These are phyloP conservation scores for Dicorynia guianensis DNA, from an alignment of 306 rosid genomes.

Conservation along the genomic window DNA sequence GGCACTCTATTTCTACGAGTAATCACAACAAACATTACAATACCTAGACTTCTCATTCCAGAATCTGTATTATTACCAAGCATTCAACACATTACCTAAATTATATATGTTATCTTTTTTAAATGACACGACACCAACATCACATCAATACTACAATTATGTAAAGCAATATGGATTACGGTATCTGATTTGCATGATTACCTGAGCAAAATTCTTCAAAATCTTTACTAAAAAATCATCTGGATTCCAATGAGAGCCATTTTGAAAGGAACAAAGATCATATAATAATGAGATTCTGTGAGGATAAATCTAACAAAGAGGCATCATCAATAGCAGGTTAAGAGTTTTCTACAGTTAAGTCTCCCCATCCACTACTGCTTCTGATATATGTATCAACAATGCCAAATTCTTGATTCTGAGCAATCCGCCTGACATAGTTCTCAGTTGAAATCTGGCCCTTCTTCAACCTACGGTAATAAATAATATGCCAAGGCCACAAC, in stretches of 20 bases:
- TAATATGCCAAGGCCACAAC: conserved; percentile 76
- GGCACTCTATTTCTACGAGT: background rate
- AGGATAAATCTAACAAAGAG: conserved; percentile 13
- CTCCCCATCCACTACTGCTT: conserved; percentile 83
- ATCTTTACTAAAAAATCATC: conserved; percentile 30
- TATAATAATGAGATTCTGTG: conserved; percentile 15
- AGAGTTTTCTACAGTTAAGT: conserved; percentile 42
- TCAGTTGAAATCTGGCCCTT: conserved; percentile 69
- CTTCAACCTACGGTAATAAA: conserved; percentile 73
- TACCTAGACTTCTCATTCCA: conserved; percentile 26
- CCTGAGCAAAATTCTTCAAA: conserved; percentile 44
- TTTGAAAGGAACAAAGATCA: conserved; percentile 33
- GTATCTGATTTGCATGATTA: conserved; percentile 37
- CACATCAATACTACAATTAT: background rate
- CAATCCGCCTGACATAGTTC: conserved; percentile 67
- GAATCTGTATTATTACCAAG: conserved; percentile 25
- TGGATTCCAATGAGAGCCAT: conserved; percentile 30
- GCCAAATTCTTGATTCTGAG: conserved; percentile 70
- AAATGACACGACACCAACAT: conserved; percentile 30
- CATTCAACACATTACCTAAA: conserved; percentile 16
- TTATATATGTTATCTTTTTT: conserved; percentile 2
- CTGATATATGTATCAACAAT: conserved; percentile 72
- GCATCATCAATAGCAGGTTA: conserved; percentile 21
- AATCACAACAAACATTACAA: conserved; percentile 20
- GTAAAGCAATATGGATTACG: conserved; percentile 21